These are phyloP conservation scores for Fallopia convolvulus DNA, from an alignment of 148 eudicot genomes.

Conservation along the genomic window DNA sequence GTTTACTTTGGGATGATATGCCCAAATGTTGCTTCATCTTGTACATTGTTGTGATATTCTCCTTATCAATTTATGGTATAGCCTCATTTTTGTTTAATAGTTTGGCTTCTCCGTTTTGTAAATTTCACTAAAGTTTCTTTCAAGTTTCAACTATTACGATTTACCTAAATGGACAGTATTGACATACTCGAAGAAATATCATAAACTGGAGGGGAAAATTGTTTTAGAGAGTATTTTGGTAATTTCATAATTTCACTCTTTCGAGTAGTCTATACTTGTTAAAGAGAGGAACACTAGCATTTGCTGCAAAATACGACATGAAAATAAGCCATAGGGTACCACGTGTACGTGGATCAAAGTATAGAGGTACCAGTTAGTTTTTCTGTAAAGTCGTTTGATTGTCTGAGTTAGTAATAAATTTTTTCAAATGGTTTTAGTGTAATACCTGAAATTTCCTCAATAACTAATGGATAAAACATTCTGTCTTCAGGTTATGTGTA, in stretches of 20 bases:
- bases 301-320: not conserved
- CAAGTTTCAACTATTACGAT: not conserved
- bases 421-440: not conserved
- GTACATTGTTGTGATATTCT: not conserved
- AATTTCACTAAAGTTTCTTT: not conserved
- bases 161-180: not conserved
- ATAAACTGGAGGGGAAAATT: not conserved
- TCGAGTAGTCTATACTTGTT: not conserved
- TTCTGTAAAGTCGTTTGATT: not conserved
- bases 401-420: not conserved
- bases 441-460: not conserved
- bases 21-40: not conserved
- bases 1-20: not conserved
- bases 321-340: not conserved
- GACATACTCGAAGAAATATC: not conserved
- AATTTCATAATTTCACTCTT: not conserved
- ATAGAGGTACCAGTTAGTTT: not conserved
- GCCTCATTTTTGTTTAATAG: not conserved
- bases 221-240: not conserved
- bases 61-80: not conserved
- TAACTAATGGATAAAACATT: not conserved
- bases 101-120: not conserved
- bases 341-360: not conserved
- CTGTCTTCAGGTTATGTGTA: slow-evolving; percentile 68
- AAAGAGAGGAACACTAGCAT: not conserved